Evolutionary conservation across 1,284 basidiomycete genomes (phyloP).

Genomic region (Ceratobasidium sp.): DNA sequence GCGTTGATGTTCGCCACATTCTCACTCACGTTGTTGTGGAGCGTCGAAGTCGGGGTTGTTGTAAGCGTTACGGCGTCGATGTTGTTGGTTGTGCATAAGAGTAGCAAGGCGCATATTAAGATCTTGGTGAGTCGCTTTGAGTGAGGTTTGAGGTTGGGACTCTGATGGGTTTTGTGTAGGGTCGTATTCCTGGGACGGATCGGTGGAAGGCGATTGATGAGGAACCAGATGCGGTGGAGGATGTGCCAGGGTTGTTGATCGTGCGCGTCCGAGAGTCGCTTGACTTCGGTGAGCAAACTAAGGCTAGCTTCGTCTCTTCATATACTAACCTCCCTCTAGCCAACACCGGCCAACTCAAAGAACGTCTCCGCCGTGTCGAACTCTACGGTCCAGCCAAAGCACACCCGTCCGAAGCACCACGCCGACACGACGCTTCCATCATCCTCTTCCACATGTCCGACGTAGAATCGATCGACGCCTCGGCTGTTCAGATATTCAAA

Average conservation of each 20-base stretch:
- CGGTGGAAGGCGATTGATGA: slow-evolving; percentile 87
- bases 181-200: slow-evolving; percentile 84
- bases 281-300: slow-evolving; percentile 74
- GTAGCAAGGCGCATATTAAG: slow-evolving; percentile 81
- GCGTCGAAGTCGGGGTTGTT: slow-evolving; percentile 87
- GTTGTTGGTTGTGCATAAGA: slow-evolving; percentile 88
- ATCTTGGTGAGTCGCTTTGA: slow-evolving; percentile 66
- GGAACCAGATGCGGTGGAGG: slow-evolving; percentile 80
- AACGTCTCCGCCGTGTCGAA: slow-evolving; percentile 85
- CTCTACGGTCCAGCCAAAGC: slow-evolving; percentile 81
- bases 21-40: slow-evolving; percentile 81
- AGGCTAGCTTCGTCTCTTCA: slow-evolving; percentile 2
- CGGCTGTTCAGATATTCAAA: slow-evolving; percentile 86
- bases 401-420: slow-evolving; percentile 90
- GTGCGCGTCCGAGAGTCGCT: slow-evolving; percentile 85
- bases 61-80: slow-evolving; percentile 88
- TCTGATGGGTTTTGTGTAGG: slow-evolving; percentile 61
- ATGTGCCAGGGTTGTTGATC: slow-evolving; percentile 83
- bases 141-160: not conserved
- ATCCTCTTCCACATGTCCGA: slow-evolving; percentile 92
- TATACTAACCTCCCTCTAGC: slow-evolving; percentile 62
- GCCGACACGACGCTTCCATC: slow-evolving; percentile 78
- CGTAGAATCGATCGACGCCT: slow-evolving; percentile 87
- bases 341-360: slow-evolving; percentile 86
- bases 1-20: slow-evolving; percentile 89